These are phyloP conservation scores for Sisymbrium irio DNA, from an alignment of 345 rosid species.

Conservation along the genomic window DNA sequence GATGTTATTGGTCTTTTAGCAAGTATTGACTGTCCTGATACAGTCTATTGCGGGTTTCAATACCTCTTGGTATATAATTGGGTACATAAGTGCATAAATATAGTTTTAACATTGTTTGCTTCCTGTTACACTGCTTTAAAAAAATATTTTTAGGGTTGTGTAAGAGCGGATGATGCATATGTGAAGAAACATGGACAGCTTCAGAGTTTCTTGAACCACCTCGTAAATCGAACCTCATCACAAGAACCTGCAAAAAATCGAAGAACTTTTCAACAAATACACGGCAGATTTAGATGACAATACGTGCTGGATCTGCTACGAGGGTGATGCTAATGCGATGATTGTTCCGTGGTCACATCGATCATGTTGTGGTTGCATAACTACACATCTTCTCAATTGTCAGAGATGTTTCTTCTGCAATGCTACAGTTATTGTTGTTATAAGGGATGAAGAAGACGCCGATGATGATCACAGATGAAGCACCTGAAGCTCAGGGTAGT, in stretches of 20 bases:
- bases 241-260: constrained; percentile 40
- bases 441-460: constrained; percentile 29
- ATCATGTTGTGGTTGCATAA: constrained; percentile 91
- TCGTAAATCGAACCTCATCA: constrained; percentile 41
- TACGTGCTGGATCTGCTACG: constrained; percentile 86
- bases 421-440: constrained; percentile 65
- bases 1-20: constrained; percentile 78
- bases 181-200: constrained; percentile 55
- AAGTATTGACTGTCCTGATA: constrained; percentile 77
- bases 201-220: constrained; percentile 58
- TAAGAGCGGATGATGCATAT: constrained; percentile 51
- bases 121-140: not conserved
- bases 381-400: constrained; percentile 88
- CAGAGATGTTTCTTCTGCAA: constrained; percentile 96
- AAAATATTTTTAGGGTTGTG: constrained; percentile 50
- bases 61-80: constrained; percentile 79
- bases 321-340: constrained; percentile 58
- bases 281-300: constrained; percentile 51
- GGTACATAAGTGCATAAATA: constrained; percentile 48
- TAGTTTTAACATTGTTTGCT: constrained; percentile 1
- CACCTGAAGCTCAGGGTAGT: constrained; percentile 14
- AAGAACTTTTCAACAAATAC: constrained; percentile 31
- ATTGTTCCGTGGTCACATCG: constrained; percentile 79
- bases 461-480: constrained; percentile 20
- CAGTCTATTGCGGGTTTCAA: constrained; percentile 76